These are phyloP conservation scores for Mycena galericulata DNA, from an alignment of 768 basidiomycete species.

Conservation along the genomic window DNA sequence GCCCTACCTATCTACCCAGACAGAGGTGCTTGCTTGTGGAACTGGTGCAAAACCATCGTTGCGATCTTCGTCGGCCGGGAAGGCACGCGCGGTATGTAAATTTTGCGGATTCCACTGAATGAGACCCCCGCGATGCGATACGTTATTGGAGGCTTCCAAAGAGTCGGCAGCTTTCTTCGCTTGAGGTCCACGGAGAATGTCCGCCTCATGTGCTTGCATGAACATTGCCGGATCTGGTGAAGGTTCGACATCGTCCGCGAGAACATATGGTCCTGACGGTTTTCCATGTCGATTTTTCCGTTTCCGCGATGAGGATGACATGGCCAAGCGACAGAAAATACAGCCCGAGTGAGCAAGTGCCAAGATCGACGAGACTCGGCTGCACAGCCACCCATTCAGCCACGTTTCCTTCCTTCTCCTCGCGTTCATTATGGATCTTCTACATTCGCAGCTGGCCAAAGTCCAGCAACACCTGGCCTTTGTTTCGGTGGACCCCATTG, in stretches of 20 bases:
- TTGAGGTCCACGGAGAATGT: conserved; percentile 67
- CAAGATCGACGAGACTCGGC: too few species aligned
- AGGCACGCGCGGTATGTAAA: conserved; percentile 7
- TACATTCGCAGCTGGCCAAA: conserved; percentile 66
- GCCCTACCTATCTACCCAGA: conserved; percentile 91
- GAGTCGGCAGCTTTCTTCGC: conserved; percentile 50
- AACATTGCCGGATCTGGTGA: conserved; percentile 51
- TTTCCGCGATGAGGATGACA: conserved; percentile 24
- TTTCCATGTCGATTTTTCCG: conserved; percentile 27
- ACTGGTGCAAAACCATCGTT: conserved; percentile 28
- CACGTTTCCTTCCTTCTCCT: conserved; percentile 21
- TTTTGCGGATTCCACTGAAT: conserved; percentile 40
- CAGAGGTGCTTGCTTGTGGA: conserved; percentile 15
- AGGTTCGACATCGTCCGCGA: conserved; percentile 11
- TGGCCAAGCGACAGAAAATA: too few species aligned
- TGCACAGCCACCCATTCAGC: too few species aligned
- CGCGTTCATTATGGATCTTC: conserved; percentile 62
- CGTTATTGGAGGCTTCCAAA: conserved; percentile 28
- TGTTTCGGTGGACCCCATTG: conserved; percentile 75
- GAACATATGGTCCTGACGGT: neutral
- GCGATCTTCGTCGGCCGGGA: conserved; percentile 35
- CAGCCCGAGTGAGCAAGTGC: too few species aligned
- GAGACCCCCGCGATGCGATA: conserved; percentile 25
- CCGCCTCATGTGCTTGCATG: conserved; percentile 83
- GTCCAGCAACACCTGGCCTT: conserved; percentile 77